Percentiles rank a stretch among this genome's conserved stretches.
These are phyloP conservation scores for Phytophthora agathidicida DNA, from an alignment of 352 stramenopile species.

Conservation along the genomic window DNA sequence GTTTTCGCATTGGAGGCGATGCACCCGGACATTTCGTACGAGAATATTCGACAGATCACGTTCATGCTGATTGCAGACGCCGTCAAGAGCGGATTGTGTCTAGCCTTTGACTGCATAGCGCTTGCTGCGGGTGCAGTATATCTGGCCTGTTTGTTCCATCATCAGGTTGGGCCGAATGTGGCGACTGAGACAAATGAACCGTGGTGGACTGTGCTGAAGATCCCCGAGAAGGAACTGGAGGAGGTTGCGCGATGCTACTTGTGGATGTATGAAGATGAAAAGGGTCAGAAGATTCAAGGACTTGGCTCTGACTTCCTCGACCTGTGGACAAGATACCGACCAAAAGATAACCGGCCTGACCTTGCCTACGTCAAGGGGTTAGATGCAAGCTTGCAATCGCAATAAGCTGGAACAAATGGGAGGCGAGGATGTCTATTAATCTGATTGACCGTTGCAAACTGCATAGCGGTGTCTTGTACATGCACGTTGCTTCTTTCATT, in stretches of 20 bases:
- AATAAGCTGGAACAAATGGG: conserved; percentile 11
- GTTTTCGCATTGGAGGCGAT: conserved; percentile 67
- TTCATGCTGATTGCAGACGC: conserved; percentile 69
- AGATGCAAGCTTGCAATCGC: conserved; percentile 52
- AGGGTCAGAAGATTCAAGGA: conserved; percentile 28
- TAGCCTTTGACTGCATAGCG: conserved; percentile 59
- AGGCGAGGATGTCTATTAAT: conserved; percentile 28
- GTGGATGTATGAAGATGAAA: conserved; percentile 71
- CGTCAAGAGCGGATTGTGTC: conserved; percentile 54
- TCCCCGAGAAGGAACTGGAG: conserved; percentile 60
- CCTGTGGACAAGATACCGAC: conserved; percentile 60
- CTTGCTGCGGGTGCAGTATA: conserved; percentile 75
- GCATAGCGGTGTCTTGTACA: too few species aligned
- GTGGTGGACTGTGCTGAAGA: conserved; percentile 70
- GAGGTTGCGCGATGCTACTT: conserved; percentile 62
- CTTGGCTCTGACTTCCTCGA: conserved; percentile 56
- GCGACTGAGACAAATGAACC: conserved; percentile 66
- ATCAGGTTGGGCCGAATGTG: conserved; percentile 59
- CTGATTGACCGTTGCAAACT: conserved; percentile 5
- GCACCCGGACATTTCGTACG: conserved; percentile 53
- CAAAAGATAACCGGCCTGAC: conserved; percentile 60
- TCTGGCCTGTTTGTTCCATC: conserved; percentile 67
- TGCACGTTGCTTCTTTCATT: neutral
- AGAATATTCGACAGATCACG: conserved; percentile 50
- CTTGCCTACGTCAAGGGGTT: conserved; percentile 66